Base-by-base conservation (phyloP, 306 rosid species). In the Glycine tomentella region DNA sequence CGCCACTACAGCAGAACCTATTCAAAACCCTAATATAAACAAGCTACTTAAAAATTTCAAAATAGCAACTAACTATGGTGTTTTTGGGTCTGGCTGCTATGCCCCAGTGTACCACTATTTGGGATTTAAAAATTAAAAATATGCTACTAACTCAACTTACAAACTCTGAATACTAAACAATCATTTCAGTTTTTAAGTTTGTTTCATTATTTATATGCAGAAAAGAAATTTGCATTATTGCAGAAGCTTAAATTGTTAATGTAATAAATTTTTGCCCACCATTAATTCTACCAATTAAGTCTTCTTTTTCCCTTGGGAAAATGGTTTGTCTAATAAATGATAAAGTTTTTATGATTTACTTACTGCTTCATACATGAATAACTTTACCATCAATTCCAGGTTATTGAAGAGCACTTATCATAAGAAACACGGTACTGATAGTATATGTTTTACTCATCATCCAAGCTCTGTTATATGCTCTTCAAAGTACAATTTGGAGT, bases 381-480 rank as follows among this genome's bases (percentile, higher is more conserved):
- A 4, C 4, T 69, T 79, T 33, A 36, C 70, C 63, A 48, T 84
- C 76, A 81, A 72, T 81, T 80, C 40, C 86, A 95, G 99, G 91
- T 87, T 93, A 89, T 77, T 95, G 65, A 93, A 95, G 87, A 95
- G 98, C 75, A 95, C 99, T 48, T 90, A 83, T 87, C 99, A 95
- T 80, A 91, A 93, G 91, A 93, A 93, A 86, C 99, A 95, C 33
- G 97, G 98, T 49, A 89, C 96, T 36, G 99, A 95, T 84, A 88
- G 91, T 6, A 87, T 91, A 81, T 93, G 99, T 89, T 95, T 89
- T 84, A 95, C 98, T 64, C 98, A 95, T 79, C 99, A 95, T 71
- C 94, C 99, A 3, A 95, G 92, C 82, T 95, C 99, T 70, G 92
- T 93, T 59, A 93, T 93, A 78, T 93, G 99, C 87, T 95, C 99